Evolutionary conservation across 139 green algal genomes (phyloP), one percentile per base, ranked within the genome.

Genomic region (Zygnema cylindricum): DNA sequence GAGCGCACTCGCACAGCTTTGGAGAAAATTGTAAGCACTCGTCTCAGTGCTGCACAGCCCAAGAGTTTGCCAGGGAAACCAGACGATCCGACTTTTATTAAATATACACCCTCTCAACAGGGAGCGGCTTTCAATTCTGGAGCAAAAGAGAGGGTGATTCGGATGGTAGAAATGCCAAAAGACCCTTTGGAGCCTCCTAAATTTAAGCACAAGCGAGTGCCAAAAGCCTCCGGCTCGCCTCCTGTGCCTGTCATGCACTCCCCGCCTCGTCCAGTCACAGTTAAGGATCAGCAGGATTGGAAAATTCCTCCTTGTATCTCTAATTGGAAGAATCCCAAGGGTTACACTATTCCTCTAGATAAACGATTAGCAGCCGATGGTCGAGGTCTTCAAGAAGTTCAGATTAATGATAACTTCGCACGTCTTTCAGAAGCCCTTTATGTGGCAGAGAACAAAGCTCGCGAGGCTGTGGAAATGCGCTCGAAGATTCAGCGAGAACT

Each of bases 331-430:
- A 94, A 94, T 87, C 39, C 86, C 11, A 94, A 97, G 93, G 97
- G 97, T 81, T 99, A 99, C 94, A 99, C 97, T 55, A 99, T 99
- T 88, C 97, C 97, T 7, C 93, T 99, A 92, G 97, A 99, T 94
- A 99, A 99, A 95, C 94, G 97, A 36, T 93, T 99, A 81, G 97
- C 97, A 1, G 97, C 97, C 0, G 97, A 99, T 91, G 97, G 97
- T 0, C 94, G 97, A 55, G 96, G 97, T 0, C 91, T 99, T 91
- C 95, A 98, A 92, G 95, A 98, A 91, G 95, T 96, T 23, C 92
- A 95, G 79, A 98, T 99, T 90, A 98, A 97, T 91, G 96, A 99
- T 94, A 96, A 98, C 84, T 98, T 98, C 57, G 93, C 93, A 39
- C 95, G 96, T 89, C 94, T 98, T 77, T 94, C 93, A 30, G 97